Conservation (phyloP, 2,329 filamentous ascomycete genomes). For the Colletotrichum graminicola region DNA sequence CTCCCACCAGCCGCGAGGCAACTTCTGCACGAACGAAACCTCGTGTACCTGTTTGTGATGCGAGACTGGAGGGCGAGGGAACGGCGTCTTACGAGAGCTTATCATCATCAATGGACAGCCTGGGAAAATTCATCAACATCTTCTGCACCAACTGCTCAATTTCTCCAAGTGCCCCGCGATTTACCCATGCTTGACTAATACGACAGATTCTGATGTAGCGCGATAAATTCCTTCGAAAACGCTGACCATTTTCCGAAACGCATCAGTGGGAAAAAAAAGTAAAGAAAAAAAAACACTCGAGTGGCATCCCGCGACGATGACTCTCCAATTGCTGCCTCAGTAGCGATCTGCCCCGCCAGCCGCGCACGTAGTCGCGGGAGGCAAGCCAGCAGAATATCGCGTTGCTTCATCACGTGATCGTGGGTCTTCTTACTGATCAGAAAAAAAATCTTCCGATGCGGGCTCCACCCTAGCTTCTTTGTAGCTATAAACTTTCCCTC, state of each 20-base stretch:
- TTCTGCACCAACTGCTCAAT: constrained; percentile 2
- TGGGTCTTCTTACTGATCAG: neutral
- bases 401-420: neutral
- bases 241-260: neutral
- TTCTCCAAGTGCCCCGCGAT: neutral
- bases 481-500: constrained; percentile 7
- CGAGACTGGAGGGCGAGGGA: constrained; percentile 17
- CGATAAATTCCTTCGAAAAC: no score
- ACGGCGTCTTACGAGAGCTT: constrained; percentile 16
- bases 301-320: neutral
- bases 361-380: neutral
- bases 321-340: neutral
- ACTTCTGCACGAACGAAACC: constrained; percentile 26
- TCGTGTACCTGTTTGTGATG: constrained; percentile 35
- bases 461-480: neutral
- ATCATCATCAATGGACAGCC: constrained; percentile 26
- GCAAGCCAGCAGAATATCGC: neutral
- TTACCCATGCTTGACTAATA: neutral
- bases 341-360: constrained; percentile 11
- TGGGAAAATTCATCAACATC: constrained; percentile 13
- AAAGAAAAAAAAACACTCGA: no score
- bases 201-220: neutral
- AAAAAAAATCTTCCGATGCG: neutral
- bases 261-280: neutral
- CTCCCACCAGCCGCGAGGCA: constrained; percentile 41